Base-by-base conservation (phyloP, 768 basidiomycete genomes). In the Leccinum olivaceopallidum region DNA sequence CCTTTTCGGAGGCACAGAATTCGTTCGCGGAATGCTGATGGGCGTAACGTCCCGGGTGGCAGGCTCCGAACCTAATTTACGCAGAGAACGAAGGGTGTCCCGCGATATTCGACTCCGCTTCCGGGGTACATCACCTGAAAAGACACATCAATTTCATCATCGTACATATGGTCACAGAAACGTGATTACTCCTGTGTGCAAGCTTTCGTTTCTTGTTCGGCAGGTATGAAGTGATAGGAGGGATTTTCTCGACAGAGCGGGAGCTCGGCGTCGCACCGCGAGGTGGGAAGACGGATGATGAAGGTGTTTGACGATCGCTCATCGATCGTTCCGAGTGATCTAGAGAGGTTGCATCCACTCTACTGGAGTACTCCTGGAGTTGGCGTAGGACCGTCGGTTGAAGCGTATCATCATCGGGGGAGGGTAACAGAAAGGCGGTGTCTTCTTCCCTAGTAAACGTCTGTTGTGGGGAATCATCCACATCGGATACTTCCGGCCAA, bases 31-130 rank as follows among this genome's bases (percentile, higher is more conserved):
- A 6, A 67, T 53, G 7, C 55, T 34, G 13, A 67, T 53, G 16
- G 65, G 65, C 2, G 73, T 70, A 0, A 67, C 62, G n/a, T 59
- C 59, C 22, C 69, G 65, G 18, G 61, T 71, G 36, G 56, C 62
- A 20, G 76, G 73, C 49, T 75, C 75, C 4, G 76, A 77, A 44
- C 60, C 67, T 4, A 66, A 55, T n/a, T 57, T 63, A 55, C 60
- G 71, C 34, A 58, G 22, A 36, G 44, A 56, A 24, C 53, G 58
- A 56, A 70, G 63, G 14, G 24, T 55, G 26, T 32, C 42, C 32
- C 64, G 55, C 18, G 65, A 56, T 28, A 59, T 61, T 59, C 69
- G 52, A 59, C 58, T 58, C 63, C 70, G 66, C 63, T 76, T 67
- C 58, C 59, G 59, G 60, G 65, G 56, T 49, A 56, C 39, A 58